Evolutionary conservation across 768 basidiomycete genomes (phyloP), one percentile per base, ranked within the genome.

Genomic region (Lyophyllum decastes): DNA sequence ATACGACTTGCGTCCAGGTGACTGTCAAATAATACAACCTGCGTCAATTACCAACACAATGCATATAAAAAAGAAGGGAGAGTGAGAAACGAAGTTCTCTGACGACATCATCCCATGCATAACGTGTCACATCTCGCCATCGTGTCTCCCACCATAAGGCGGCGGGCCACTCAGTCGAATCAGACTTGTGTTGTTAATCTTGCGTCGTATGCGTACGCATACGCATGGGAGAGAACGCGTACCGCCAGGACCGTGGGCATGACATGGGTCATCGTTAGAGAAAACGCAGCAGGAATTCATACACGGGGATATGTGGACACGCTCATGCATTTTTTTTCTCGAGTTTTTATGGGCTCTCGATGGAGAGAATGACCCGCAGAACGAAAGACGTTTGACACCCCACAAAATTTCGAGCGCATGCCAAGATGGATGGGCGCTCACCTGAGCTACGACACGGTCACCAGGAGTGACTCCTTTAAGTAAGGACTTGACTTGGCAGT

Each of bases 351-450:
- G 16, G 46, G 46, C 25, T 47, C 9, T 47, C 25, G 2, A 1
- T 41, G 17, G 16, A n/a, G 40, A n/a, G 40, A 10, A 30, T 30
- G 30, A 30, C 30, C 10, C 30, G 30, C 30, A 10, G 5, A 17
- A 48, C 26, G 47, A 17, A n/a, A 17, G 33, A 38, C 34, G 19
- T 21, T 38, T 38, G 19, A 38, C 49, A 50, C 16, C 4, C 17
- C 19, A 19, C 19, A n/a, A 24, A 2, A 24, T 24, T 22, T 25
- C 2, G 4, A 19, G 47, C 11, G 19, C 30, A 48, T 48, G 47
- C 17, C 30, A 33, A 26, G 27, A 34, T 24, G 48, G 19, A 52
- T 22, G 22, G 17, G 35, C 27, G 52, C 60, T 57, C 56, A 57
- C 56, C 60, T 61, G 7, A 19, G n/a, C 4, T 2, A 46, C 8